phyloP scores from a whole-genome alignment of 345 rosid species.

The Populus deltoides region DNA sequence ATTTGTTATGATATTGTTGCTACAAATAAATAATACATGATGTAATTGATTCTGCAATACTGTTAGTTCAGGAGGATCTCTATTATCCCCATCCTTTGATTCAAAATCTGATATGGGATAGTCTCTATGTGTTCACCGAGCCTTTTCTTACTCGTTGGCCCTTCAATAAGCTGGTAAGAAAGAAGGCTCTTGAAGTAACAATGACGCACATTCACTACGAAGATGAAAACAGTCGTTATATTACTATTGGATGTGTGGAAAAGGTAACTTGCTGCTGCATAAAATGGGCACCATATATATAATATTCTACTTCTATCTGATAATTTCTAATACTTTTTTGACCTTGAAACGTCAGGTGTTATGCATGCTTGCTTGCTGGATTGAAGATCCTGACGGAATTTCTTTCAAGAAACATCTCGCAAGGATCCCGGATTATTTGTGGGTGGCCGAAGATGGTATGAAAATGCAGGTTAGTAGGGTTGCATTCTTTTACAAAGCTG shows the following conservation, averaged over 20 bases:
- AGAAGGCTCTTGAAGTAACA: conserved; percentile 16
- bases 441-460: conserved; percentile 97
- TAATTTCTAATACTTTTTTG: neutral
- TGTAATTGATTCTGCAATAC: neutral
- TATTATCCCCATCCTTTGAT: conserved; percentile 24
- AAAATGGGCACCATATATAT: neutral
- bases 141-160: conserved; percentile 31
- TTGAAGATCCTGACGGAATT: conserved; percentile 41
- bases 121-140: conserved; percentile 14
- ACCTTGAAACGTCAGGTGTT: conserved; percentile 13
- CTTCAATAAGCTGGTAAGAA: conserved; percentile 17
- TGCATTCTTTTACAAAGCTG: neutral
- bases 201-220: conserved; percentile 25
- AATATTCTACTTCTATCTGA: neutral
- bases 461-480: conserved; percentile 59
- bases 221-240: conserved; percentile 32
- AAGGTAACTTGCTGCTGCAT: conserved; percentile 6
- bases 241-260: conserved; percentile 27
- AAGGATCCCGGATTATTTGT: conserved; percentile 68
- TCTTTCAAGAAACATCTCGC: conserved; percentile 74
- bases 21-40: neutral
- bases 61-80: conserved; percentile 25
- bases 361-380: conserved; percentile 44
- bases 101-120: conserved; percentile 29
- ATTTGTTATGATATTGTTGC: neutral